Evolutionary conservation across 345 rosid genomes (phyloP).

Genomic region (Hirschfeldia incana): DNA sequence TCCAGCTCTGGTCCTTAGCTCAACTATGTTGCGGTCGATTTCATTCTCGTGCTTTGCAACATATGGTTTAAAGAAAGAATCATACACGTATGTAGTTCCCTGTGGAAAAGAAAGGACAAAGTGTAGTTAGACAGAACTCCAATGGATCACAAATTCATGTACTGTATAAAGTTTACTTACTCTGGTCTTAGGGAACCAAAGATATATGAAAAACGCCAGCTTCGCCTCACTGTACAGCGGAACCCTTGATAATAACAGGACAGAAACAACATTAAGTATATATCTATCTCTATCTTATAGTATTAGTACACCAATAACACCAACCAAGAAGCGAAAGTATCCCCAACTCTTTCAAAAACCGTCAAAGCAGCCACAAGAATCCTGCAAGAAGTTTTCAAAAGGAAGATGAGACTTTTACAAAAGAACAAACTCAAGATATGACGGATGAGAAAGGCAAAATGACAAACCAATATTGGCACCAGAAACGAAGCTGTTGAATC

Average conservation of each 20-base stretch:
- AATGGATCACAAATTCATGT: neutral
- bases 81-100: slow-evolving; percentile 65
- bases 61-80: slow-evolving; percentile 51
- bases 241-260: slow-evolving; percentile 52
- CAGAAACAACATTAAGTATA: slow-evolving; percentile 12
- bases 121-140: slow-evolving; percentile 5
- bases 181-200: slow-evolving; percentile 76
- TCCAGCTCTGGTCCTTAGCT: slow-evolving; percentile 55
- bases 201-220: slow-evolving; percentile 69
- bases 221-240: slow-evolving; percentile 80
- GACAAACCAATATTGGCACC: slow-evolving; percentile 84
- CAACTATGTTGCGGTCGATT: slow-evolving; percentile 60
- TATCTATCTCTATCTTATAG: neutral
- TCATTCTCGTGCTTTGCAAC: slow-evolving; percentile 62
- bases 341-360: slow-evolving; percentile 68
- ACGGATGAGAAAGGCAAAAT: neutral
- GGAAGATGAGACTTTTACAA: neutral
- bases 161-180: slow-evolving; percentile 38
- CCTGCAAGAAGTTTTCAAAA: slow-evolving; percentile 44
- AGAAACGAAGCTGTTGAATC: slow-evolving; percentile 58
- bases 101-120: slow-evolving; percentile 18
- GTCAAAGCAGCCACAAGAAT: slow-evolving; percentile 72
- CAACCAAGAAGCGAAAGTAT: slow-evolving; percentile 70
- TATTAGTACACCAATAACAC: too few species aligned
- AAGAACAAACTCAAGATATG: slow-evolving; percentile 8